A percentile compares a stretch with the other conserved stretches of the same genome.
Evolutionary conservation across 179 eudicot genomes (phyloP).

Genomic region (Silene coronaria): DNA sequence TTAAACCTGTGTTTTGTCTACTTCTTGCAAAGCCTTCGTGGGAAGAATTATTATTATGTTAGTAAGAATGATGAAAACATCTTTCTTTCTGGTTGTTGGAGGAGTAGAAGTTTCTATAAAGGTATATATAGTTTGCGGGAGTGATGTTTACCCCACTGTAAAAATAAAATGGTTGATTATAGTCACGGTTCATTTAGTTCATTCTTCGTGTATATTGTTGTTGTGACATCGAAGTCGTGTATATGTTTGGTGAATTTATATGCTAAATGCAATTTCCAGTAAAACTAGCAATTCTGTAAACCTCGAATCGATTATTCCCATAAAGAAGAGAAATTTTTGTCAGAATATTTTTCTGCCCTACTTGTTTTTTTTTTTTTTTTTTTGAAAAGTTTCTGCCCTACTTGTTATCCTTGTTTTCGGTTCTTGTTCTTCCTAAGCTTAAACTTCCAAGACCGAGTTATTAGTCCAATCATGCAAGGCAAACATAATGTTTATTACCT

Average conservation of each 20-base stretch:
- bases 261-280: neutral
- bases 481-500: too few relatives aligned
- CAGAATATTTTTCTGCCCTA: neutral
- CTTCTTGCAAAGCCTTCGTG: slow-evolving; percentile 6
- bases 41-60: neutral
- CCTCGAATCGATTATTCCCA: neutral
- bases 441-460: too few relatives aligned
- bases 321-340: neutral
- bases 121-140: slow-evolving; percentile 12
- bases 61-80: slow-evolving; percentile 12
- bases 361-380: too few relatives aligned
- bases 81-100: slow-evolving; percentile 10
- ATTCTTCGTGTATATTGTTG: slow-evolving; percentile 6
- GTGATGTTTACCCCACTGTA: slow-evolving; percentile 13
- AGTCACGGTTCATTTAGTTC: neutral
- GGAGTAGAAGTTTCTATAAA: slow-evolving; percentile 20
- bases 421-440: neutral
- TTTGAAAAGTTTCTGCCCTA: neutral
- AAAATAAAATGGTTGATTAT: slow-evolving; percentile 8
- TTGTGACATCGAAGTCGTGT: slow-evolving; percentile 20
- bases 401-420: neutral
- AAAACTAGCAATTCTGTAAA: neutral
- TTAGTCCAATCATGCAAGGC: neutral
- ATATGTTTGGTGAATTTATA: slow-evolving; percentile 11
- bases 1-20: neutral